These are phyloP conservation scores for Neopestalotiopsis rosae DNA, from an alignment of 2,329 filamentous ascomycete genomes.

Conservation along the genomic window DNA sequence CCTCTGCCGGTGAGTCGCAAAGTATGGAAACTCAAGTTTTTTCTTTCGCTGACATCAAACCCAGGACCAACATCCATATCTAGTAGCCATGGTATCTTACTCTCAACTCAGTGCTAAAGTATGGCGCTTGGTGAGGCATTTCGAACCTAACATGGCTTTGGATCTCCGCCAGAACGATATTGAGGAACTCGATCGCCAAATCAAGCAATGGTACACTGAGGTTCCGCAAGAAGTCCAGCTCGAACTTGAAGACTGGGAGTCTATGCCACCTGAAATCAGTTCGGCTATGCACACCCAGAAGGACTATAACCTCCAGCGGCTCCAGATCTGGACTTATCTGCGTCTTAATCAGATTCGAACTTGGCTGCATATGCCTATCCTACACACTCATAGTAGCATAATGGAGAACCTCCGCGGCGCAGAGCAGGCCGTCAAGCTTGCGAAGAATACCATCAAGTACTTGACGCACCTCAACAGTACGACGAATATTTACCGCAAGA, in stretches of 20 bases:
- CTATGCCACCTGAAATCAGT: constrained; percentile 34
- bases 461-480: constrained; percentile 74
- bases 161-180: constrained; percentile 77
- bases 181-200: constrained; percentile 79
- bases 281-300: constrained; percentile 48
- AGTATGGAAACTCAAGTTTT: neutral
- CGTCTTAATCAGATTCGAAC: constrained; percentile 90
- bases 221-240: constrained; percentile 64
- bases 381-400: constrained; percentile 86
- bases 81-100: constrained; percentile 85
- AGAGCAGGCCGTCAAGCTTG: constrained; percentile 74
- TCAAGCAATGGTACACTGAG: constrained; percentile 84
- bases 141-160: constrained; percentile 63
- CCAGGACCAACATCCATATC: constrained; percentile 66
- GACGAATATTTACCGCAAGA: constrained; percentile 71
- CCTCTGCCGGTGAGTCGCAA: constrained; percentile 72
- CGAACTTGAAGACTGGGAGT: constrained; percentile 63
- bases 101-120: constrained; percentile 84
- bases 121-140: constrained; percentile 79
- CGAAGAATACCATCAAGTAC: constrained; percentile 77
- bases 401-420: constrained; percentile 76
- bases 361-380: constrained; percentile 83
- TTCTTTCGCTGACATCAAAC: constrained; percentile 25
- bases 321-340: constrained; percentile 84
- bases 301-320: constrained; percentile 70